A percentile compares a stretch with the other conserved stretches of the same genome.
Conservation (phyloP, 2,329 filamentous ascomycete genomes). For the Diaporthe vaccinii region DNA sequence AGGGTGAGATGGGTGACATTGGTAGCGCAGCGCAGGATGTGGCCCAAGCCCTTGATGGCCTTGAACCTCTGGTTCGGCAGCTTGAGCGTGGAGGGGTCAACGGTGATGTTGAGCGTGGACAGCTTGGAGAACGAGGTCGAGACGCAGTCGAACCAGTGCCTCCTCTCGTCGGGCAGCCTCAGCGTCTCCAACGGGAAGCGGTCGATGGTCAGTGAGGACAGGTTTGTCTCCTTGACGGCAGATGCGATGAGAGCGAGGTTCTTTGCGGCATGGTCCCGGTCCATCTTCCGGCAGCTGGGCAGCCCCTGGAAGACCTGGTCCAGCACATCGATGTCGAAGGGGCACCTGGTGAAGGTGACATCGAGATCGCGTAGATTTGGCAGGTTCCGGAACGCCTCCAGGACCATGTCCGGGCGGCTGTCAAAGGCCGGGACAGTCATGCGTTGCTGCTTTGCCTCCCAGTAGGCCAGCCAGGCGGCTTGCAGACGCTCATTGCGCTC, state of each 20-base stretch:
- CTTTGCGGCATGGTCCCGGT: slow-evolving; percentile 54
- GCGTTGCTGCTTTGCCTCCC: slow-evolving; percentile 52
- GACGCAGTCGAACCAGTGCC: slow-evolving; percentile 58
- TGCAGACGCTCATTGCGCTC: slow-evolving; percentile 52
- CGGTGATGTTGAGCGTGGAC: slow-evolving; percentile 54
- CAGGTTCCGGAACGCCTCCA: slow-evolving; percentile 56
- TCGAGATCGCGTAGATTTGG: slow-evolving; percentile 56
- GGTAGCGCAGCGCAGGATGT: slow-evolving; percentile 55
- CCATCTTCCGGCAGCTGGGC: slow-evolving; percentile 56
- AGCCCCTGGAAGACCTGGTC: slow-evolving; percentile 53
- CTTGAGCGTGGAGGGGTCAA: slow-evolving; percentile 55
- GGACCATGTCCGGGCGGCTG: slow-evolving; percentile 52
- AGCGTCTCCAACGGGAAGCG: slow-evolving; percentile 60
- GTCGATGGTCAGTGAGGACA: slow-evolving; percentile 57
- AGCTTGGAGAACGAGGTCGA: slow-evolving; percentile 55
- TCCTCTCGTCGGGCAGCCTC: slow-evolving; percentile 52
- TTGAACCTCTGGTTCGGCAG: slow-evolving; percentile 55
- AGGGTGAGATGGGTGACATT: slow-evolving; percentile 55
- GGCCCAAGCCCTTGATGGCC: slow-evolving; percentile 59
- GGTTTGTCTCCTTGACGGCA: slow-evolving; percentile 52
- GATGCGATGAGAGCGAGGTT: slow-evolving; percentile 56
- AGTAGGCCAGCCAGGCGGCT: slow-evolving; percentile 54
- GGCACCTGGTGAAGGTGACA: slow-evolving; percentile 57
- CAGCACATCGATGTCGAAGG: slow-evolving; percentile 55
- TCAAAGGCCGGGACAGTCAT: slow-evolving; percentile 53